phyloP scores from a whole-genome alignment of 257 asterid genomes.

The Solanum acaule region DNA sequence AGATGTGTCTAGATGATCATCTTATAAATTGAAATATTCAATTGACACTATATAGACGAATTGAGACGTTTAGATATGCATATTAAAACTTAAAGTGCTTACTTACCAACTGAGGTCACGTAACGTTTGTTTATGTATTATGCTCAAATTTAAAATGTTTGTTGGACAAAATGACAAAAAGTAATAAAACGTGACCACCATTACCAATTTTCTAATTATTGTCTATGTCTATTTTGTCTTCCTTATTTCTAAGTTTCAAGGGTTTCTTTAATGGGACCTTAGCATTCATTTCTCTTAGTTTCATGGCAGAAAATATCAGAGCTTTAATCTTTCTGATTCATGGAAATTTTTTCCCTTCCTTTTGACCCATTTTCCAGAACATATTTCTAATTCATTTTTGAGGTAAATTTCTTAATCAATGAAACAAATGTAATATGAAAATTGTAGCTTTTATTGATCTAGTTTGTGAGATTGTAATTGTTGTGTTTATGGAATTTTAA shows the following conservation, averaged over 20 bases:
- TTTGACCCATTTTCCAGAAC: neutral
- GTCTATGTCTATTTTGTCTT: neutral
- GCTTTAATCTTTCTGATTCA: neutral
- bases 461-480: neutral
- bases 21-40: too few species aligned
- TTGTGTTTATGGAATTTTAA: neutral
- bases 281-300: neutral
- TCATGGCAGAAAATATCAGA: neutral
- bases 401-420: neutral
- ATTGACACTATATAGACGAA: fast-evolving
- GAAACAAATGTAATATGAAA: neutral
- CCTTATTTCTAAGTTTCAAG: neutral
- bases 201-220: neutral
- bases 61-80: too few species aligned
- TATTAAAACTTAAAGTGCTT: neutral
- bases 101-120: fast-evolving
- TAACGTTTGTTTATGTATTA: neutral
- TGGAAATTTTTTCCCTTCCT: neutral
- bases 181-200: neutral
- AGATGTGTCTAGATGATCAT: too few species aligned
- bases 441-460: neutral
- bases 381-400: neutral
- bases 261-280: neutral
- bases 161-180: neutral
- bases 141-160: neutral